Percentiles rank a stretch among this genome's conserved stretches.
phyloP scores from a whole-genome alignment of 768 basidiomycete species.

The Mycena kentingensis region DNA sequence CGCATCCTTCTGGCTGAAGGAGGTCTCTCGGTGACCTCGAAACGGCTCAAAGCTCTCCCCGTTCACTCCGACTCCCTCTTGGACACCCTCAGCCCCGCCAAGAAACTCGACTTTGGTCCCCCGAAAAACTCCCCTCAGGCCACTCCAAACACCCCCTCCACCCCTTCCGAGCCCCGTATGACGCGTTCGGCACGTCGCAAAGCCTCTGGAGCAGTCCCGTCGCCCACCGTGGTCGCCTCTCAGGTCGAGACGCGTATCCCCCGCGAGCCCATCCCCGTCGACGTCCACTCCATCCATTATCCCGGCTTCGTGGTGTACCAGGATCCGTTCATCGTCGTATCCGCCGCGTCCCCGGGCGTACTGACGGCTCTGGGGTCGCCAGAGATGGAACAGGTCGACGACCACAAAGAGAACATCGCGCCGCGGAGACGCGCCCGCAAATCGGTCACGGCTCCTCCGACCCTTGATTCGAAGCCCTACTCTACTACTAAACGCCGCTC shows the following conservation, averaged over 20 bases:
- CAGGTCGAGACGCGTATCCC: conserved; percentile 24
- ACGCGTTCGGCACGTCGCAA: conserved; percentile 26
- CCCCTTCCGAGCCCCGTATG: conserved; percentile 9
- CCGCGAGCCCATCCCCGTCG: conserved; percentile 44
- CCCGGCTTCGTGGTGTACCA: conserved; percentile 65
- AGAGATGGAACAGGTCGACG: conserved; percentile 40
- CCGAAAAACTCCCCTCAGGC: conserved; percentile 32
- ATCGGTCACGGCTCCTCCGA: conserved; percentile 26
- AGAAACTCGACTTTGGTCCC: conserved; percentile 54
- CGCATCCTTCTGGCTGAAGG: conserved; percentile 62
- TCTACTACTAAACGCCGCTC: conserved; percentile 23
- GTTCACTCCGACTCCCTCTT: conserved; percentile 36
- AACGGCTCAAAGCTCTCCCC: conserved; percentile 48
- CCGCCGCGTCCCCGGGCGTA: background rate
- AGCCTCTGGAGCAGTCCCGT: conserved; percentile 20
- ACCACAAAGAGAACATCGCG: conserved; percentile 58
- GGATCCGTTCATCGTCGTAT: conserved; percentile 41
- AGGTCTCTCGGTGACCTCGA: conserved; percentile 38
- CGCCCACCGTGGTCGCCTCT: conserved; percentile 14
- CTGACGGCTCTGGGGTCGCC: conserved; percentile 5
- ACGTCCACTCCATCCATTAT: conserved; percentile 63
- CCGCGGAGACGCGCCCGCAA: conserved; percentile 52
- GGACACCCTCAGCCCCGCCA: conserved; percentile 54
- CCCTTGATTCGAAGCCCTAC: conserved; percentile 19
- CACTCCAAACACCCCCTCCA: conserved; percentile 11